Base-by-base conservation (phyloP, 2,329 filamentous ascomycete species). In the Talaromyces piceae region DNA sequence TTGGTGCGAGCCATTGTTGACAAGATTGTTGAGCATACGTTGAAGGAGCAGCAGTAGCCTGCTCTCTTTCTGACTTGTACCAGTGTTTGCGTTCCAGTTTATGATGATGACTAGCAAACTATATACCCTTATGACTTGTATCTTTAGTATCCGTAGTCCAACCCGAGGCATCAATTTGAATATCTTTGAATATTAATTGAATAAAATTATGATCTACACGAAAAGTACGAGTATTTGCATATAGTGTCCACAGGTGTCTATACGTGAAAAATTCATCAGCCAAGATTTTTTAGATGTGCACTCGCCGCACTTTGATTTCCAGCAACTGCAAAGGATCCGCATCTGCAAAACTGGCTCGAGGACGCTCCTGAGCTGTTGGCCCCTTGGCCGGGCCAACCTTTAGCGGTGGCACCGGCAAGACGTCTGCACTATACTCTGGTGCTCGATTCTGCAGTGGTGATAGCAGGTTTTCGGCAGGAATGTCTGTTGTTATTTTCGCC, bases 1-100 rank as follows among this genome's bases (percentile, higher is more conserved):
- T 78, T 79, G 18, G 77, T 89, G 12, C 76, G 83, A 55, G 77
- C 74, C 56, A 88, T 91, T 41, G 65, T 91, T 59, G 81, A 87
- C 60, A 84, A 78, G 68, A 82, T 91, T 72, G 77, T 71, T 27
- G 63, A 69, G 45, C 55, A 63, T 7, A 70, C 69, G 1, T 54
- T 72, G 45, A 60, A 60, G 25, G 62, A 66, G 28, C 57, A 55
- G 31, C 39, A 44, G 5, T 46, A 13, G 18, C 27, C n/a, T 47
- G 20, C 1, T 7, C 12, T 39, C 18, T 26, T 47, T n/a, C 18
- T 47, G 16, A 43, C 18, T 20, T 23, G 20, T 20, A 37, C 16
- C 18, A n/a, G 20, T 41, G 8, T 41, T 12, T 43, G 39, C 11
- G 11, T 22, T 43, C 13, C 20, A 5, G 6, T 25, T 41, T 48